Evolutionary conservation across 2,329 filamentous ascomycete species (phyloP).

Genomic region (Colletotrichum echinochloae): DNA sequence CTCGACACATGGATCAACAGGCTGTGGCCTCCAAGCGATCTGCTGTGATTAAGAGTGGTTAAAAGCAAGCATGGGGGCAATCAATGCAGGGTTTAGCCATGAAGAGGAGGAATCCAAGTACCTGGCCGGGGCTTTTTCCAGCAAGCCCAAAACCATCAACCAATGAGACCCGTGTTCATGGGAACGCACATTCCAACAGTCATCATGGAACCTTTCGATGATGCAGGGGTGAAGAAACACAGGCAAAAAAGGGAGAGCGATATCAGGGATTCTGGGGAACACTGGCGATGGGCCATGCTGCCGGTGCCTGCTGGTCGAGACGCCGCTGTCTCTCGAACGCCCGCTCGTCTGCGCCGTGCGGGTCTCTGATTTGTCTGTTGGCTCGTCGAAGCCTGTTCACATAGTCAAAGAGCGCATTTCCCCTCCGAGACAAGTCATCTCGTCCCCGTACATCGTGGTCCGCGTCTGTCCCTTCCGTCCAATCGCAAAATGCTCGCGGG

Average conservation of each 20-base stretch:
- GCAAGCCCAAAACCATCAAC: neutral
- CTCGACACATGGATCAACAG: constrained; percentile 1
- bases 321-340: constrained; percentile 34
- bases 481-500: neutral
- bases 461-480: neutral
- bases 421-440: constrained; percentile 27
- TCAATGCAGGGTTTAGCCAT: constrained; percentile 26
- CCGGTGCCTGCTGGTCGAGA: constrained; percentile 34
- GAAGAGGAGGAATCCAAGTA: neutral
- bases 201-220: neutral
- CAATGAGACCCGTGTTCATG: neutral
- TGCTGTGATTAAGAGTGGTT: constrained; percentile 1
- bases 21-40: neutral
- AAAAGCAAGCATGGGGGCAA: neutral
- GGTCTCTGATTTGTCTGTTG: constrained; percentile 41
- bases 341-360: constrained; percentile 40
- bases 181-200: neutral
- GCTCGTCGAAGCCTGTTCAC: constrained; percentile 31
- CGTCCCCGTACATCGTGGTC: neutral
- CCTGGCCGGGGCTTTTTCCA: neutral
- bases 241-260: constrained; percentile 1
- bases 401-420: constrained; percentile 26
- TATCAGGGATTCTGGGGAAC: constrained; percentile 19
- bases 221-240: neutral
- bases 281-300: constrained; percentile 38